Evolutionary conservation across 139 green algal genomes (phyloP).

Genomic region (Micromonas pusilla): DNA sequence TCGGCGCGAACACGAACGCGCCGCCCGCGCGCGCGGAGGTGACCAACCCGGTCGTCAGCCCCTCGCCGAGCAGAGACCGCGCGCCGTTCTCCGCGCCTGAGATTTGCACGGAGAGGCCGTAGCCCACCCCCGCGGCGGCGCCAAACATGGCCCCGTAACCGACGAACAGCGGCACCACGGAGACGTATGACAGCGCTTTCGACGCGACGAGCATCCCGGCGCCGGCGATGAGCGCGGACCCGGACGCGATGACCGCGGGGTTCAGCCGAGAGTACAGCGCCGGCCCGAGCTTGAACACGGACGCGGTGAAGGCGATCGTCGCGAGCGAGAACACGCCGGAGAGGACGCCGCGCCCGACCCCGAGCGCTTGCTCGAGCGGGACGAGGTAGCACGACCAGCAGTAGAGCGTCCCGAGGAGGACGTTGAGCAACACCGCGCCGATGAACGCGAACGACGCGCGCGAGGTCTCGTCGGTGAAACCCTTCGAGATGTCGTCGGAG

Average conservation of each 20-base stretch:
- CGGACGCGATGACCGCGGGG: not conserved
- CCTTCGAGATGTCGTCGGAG: no score
- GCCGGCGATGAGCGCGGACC: not conserved
- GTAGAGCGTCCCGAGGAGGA: conserved; percentile 17
- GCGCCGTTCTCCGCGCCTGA: no score
- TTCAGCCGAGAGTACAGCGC: not conserved
- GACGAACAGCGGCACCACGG: conserved; percentile 4
- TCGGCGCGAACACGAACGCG: conserved; percentile 14
- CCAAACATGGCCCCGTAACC: conserved; percentile 21
- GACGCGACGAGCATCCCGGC: conserved; percentile 4
- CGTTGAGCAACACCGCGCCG: conserved; percentile 13
- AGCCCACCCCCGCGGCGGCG: conserved; percentile 9
- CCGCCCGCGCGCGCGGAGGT: conserved; percentile 8
- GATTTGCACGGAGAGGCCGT: conserved; percentile 25
- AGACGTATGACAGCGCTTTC: not conserved
- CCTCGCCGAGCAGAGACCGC: not conserved
- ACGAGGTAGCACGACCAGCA: conserved; percentile 24
- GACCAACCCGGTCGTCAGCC: conserved; percentile 4
- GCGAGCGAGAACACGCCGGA: conserved; percentile 20
- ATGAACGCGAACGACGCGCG: conserved; percentile 13
- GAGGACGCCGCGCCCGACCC: not conserved
- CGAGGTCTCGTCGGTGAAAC: no score
- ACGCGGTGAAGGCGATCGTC: not conserved
- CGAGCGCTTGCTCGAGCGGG: conserved; percentile 11
- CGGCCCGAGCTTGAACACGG: conserved; percentile 5